Conservation (phyloP, 805 yeast genomes). For the Starmerella floris region DNA sequence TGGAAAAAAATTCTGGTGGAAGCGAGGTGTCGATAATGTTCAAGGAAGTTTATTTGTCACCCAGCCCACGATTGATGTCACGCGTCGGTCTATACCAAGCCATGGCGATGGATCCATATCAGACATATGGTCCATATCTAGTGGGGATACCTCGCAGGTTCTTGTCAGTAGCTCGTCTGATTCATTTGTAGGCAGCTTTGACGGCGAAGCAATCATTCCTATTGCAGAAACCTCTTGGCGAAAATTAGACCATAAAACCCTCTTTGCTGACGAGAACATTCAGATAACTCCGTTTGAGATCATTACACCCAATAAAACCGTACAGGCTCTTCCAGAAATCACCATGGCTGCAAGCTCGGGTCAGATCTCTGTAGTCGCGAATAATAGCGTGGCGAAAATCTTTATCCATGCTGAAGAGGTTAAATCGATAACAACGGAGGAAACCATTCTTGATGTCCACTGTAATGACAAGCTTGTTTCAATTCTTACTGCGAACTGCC, state of each 20-base stretch:
- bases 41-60: not conserved
- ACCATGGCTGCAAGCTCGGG: not conserved
- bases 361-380: not conserved
- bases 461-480: not conserved
- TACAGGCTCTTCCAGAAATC: not conserved
- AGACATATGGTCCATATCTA: no score
- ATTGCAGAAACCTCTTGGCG: not conserved
- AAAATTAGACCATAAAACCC: not conserved
- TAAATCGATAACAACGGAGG: not conserved
- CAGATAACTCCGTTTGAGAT: not conserved
- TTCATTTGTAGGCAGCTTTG: no score
- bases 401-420: not conserved
- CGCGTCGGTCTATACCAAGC: no score
- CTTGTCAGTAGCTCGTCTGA: no score
- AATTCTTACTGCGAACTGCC: not conserved
- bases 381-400: not conserved
- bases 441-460: not conserved
- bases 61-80: not conserved
- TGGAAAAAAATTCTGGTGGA: not conserved
- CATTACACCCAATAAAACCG: no score
- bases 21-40: not conserved
- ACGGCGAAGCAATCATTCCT: no score
- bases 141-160: no score
- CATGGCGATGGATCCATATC: no score
- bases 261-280: not conserved